Conservation (phyloP, 805 yeast genomes). For the Lipomyces oligophaga region DNA sequence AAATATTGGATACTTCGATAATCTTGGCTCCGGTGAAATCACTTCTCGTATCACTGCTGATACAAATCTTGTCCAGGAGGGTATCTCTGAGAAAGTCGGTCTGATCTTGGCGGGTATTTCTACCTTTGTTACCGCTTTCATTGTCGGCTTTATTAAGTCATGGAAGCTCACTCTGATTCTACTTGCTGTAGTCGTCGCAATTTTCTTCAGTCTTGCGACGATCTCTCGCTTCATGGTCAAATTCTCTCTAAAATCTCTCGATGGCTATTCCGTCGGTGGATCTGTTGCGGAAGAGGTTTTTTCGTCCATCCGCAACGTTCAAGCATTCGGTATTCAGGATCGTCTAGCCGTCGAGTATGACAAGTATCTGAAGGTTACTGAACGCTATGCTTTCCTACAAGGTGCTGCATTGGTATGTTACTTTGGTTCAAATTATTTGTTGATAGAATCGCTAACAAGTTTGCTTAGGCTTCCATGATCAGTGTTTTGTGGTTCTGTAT, state of each 20-base stretch:
- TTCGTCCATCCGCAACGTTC: slow-evolving; percentile 42
- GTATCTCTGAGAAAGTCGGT: slow-evolving; percentile 44
- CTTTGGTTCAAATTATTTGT: neutral
- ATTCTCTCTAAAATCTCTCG: slow-evolving; percentile 12
- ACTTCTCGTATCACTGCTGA: slow-evolving; percentile 44
- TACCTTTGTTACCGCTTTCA: slow-evolving; percentile 41
- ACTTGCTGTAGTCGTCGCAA: slow-evolving; percentile 36
- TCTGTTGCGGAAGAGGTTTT: slow-evolving; percentile 43
- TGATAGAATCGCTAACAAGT: neutral
- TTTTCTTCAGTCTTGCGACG: slow-evolving; percentile 34
- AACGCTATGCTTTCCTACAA: slow-evolving; percentile 25
- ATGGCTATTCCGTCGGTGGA: slow-evolving; percentile 28
- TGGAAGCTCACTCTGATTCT: slow-evolving; percentile 41
- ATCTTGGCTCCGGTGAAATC: slow-evolving; percentile 44
- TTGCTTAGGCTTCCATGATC: slow-evolving; percentile 36
- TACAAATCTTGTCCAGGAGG: slow-evolving; percentile 42
- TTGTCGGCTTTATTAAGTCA: slow-evolving; percentile 39
- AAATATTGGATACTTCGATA: slow-evolving; percentile 43
- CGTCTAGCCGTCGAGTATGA: slow-evolving; percentile 38
- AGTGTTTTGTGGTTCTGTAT: slow-evolving; percentile 44
- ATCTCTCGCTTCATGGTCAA: slow-evolving; percentile 35
- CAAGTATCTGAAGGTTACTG: slow-evolving; percentile 32
- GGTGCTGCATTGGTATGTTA: slow-evolving; percentile 28
- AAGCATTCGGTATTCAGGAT: slow-evolving; percentile 42
- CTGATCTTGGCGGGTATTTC: slow-evolving; percentile 39